Evolutionary conservation across 495 filamentous ascomycete species (phyloP).

Genomic region (Aspergillus diversus): DNA sequence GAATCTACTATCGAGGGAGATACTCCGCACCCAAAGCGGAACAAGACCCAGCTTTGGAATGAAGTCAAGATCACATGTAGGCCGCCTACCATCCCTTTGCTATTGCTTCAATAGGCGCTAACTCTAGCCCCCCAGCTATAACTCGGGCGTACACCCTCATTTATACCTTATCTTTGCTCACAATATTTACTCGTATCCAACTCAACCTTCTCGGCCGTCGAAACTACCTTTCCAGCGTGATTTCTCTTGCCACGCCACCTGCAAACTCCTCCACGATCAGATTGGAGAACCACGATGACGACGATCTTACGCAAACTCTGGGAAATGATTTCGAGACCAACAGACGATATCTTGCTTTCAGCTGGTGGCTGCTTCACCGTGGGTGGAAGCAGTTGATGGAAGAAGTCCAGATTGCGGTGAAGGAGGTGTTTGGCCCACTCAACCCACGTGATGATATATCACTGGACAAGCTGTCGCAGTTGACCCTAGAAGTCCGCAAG

Average conservation of each 20-base stretch:
- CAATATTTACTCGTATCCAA: constrained; percentile 92
- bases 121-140: constrained; percentile 62
- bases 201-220: constrained; percentile 94
- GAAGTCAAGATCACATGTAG: constrained; percentile 94
- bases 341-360: constrained; percentile 89
- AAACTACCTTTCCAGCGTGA: constrained; percentile 92
- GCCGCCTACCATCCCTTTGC: constrained; percentile 29
- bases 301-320: constrained; percentile 72
- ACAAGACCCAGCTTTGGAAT: constrained; percentile 93
- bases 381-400: constrained; percentile 83
- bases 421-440: constrained; percentile 80
- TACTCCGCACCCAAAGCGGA: constrained; percentile 63
- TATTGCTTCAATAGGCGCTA: background rate
- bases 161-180: constrained; percentile 87
- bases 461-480: constrained; percentile 72
- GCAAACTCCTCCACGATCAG: constrained; percentile 68
- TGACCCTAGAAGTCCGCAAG: constrained; percentile 77
- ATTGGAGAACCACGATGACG: constrained; percentile 88
- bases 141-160: constrained; percentile 88
- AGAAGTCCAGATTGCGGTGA: constrained; percentile 77
- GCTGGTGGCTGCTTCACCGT: constrained; percentile 95
- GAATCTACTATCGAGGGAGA: constrained; percentile 49
- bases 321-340: constrained; percentile 95
- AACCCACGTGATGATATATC: constrained; percentile 88
- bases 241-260: constrained; percentile 75